phyloP scores from a whole-genome alignment of 2,329 filamentous ascomycete species.

The Xylariaceae sp. region DNA sequence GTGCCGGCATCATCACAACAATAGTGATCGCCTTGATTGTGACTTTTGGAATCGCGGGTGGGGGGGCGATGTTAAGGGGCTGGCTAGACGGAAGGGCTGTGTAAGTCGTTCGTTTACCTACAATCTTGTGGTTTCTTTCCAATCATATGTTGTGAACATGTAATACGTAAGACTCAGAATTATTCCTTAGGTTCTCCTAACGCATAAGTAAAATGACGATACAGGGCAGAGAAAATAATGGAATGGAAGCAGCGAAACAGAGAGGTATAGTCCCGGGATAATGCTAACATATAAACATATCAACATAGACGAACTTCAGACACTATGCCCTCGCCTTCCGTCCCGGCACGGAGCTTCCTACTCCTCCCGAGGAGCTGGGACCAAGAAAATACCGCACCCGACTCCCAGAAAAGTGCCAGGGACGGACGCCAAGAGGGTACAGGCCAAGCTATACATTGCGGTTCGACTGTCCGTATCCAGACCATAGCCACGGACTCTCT shows the following conservation, averaged over 20 bases:
- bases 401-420: slow-evolving; percentile 1
- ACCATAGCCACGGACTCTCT: not conserved
- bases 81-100: slow-evolving; percentile 26
- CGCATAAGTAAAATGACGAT: too few relatives aligned
- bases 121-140: not conserved
- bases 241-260: slow-evolving; percentile 1
- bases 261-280: too few relatives aligned
- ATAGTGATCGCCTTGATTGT: not conserved
- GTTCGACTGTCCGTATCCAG: not conserved
- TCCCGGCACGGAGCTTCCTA: slow-evolving; percentile 23
- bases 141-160: too few relatives aligned
- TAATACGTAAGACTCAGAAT: too few relatives aligned
- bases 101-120: slow-evolving; percentile 23
- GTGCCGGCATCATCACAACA: slow-evolving; percentile 2
- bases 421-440: not conserved
- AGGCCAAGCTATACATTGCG: not conserved
- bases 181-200: too few relatives aligned
- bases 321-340: slow-evolving; percentile 33
- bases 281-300: not conserved
- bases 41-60: slow-evolving; percentile 10
- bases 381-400: slow-evolving; percentile 3
- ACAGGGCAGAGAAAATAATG: not conserved
- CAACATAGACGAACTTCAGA: slow-evolving; percentile 13
- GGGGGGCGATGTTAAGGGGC: slow-evolving; percentile 25
- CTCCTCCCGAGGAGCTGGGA: slow-evolving; percentile 17